Evolutionary conservation across 345 rosid species (phyloP).

Genomic region (Laguncularia racemosa): DNA sequence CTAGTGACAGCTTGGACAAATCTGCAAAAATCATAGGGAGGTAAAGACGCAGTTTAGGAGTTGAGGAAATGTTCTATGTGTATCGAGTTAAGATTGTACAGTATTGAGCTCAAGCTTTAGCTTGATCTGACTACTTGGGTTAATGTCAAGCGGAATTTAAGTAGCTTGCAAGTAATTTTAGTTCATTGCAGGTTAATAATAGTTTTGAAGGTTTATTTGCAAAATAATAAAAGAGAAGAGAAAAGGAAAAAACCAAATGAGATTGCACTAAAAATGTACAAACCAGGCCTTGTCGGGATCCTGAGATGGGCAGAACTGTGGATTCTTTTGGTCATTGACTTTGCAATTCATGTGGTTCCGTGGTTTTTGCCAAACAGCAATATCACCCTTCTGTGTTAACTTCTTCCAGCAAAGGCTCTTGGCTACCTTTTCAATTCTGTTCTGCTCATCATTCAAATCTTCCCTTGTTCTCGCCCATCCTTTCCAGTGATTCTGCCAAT

Average conservation of each 20-base stretch:
- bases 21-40: no score
- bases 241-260: neutral
- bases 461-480: slow-evolving; percentile 47
- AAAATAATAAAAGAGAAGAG: neutral
- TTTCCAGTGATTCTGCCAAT: slow-evolving; percentile 42
- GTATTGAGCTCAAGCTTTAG: no score
- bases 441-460: slow-evolving; percentile 43
- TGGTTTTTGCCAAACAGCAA: slow-evolving; percentile 72
- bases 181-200: no score
- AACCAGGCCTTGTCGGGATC: slow-evolving; percentile 18
- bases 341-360: slow-evolving; percentile 45
- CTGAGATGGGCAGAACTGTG: neutral
- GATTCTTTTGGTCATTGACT: slow-evolving; percentile 24
- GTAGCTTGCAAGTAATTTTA: no score
- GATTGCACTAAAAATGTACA: neutral
- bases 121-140: no score
- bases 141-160: no score
- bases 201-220: no score
- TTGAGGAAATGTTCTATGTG: no score
- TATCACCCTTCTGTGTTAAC: slow-evolving; percentile 36
- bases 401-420: slow-evolving; percentile 54
- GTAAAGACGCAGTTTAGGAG: no score
- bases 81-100: no score
- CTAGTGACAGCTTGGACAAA: no score
- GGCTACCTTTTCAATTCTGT: slow-evolving; percentile 33